These are phyloP conservation scores for Candida dajiaensis DNA, from an alignment of 805 yeast species.

Conservation along the genomic window DNA sequence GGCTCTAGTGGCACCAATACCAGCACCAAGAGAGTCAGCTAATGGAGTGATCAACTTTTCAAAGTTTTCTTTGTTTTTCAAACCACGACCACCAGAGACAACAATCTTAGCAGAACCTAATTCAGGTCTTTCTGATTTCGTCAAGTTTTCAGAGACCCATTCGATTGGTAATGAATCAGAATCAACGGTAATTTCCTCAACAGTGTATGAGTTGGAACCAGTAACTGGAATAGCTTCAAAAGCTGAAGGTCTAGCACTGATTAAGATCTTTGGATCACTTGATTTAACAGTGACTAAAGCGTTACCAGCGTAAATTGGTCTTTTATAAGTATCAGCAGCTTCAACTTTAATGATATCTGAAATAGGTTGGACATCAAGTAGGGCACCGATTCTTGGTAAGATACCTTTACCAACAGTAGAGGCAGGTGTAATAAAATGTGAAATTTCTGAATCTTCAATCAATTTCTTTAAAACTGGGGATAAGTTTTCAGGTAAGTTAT, in stretches of 20 bases:
- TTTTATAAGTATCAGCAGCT: conserved; percentile 65
- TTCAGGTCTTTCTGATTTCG: conserved; percentile 85
- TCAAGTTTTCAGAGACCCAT: conserved; percentile 72
- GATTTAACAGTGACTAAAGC: conserved; percentile 78
- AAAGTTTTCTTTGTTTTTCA: conserved; percentile 84
- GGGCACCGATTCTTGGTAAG: conserved; percentile 81
- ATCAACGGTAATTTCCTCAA: conserved; percentile 41
- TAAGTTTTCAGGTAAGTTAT: conserved; percentile 72
- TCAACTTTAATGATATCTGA: conserved; percentile 73
- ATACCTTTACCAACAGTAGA: conserved; percentile 85
- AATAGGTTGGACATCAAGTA: conserved; percentile 81
- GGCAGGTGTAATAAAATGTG: conserved; percentile 75
- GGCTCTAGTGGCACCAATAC: conserved; percentile 96
- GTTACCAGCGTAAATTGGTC: conserved; percentile 97
- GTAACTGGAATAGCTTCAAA: conserved; percentile 47
- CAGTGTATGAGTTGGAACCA: conserved; percentile 31
- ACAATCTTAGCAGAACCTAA: conserved; percentile 76
- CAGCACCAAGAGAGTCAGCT: conserved; percentile 88
- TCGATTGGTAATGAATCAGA: conserved; percentile 36
- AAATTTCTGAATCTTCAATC: conserved; percentile 34
- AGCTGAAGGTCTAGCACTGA: conserved; percentile 83
- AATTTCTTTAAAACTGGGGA: conserved; percentile 56
- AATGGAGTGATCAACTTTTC: conserved; percentile 72
- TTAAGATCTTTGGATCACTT: conserved; percentile 55
- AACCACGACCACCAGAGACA: conserved; percentile 92